Percentiles rank a stretch among this genome's conserved stretches.
phyloP scores from a whole-genome alignment of 177 flowering plant species.

The Vitis hybrid region DNA sequence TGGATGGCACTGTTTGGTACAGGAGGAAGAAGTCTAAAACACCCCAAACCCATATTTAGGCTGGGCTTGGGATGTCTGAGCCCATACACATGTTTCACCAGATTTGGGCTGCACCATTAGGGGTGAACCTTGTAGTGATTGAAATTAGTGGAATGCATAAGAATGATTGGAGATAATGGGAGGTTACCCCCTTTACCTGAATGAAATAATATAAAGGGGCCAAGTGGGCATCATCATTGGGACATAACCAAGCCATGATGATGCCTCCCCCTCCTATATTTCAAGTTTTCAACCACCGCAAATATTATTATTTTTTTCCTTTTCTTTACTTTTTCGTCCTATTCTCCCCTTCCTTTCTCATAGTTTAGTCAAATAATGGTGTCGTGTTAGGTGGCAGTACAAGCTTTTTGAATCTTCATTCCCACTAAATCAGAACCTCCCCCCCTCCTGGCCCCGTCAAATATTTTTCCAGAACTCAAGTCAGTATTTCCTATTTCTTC shows the following conservation, averaged over 20 bases:
- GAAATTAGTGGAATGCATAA: not conserved
- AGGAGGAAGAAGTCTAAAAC: too few relatives aligned
- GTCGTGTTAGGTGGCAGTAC: not conserved
- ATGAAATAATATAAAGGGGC: not conserved
- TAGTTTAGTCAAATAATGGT: not conserved
- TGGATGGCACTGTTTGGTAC: too few relatives aligned
- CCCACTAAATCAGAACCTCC: slow-evolving; percentile 9
- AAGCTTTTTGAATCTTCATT: not conserved
- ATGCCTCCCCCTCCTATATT: not conserved
- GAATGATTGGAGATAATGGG: not conserved
- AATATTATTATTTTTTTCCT: not conserved
- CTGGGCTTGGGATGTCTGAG: too few relatives aligned
- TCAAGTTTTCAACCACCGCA: not conserved
- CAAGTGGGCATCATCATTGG: not conserved
- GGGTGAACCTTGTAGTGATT: not conserved
- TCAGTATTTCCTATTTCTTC: too few relatives aligned
- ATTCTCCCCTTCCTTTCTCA: not conserved
- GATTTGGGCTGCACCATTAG: not conserved
- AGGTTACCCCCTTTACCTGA: not conserved
- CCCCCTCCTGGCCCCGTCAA: not conserved
- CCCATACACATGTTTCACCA: too few relatives aligned
- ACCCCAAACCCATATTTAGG: too few relatives aligned
- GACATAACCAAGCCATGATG: too few relatives aligned
- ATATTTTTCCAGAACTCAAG: too few relatives aligned
- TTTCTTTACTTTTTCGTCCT: not conserved